Conservation (phyloP, 2,329 filamentous ascomycete species). For the Pseudogymnoascus sp. region DNA sequence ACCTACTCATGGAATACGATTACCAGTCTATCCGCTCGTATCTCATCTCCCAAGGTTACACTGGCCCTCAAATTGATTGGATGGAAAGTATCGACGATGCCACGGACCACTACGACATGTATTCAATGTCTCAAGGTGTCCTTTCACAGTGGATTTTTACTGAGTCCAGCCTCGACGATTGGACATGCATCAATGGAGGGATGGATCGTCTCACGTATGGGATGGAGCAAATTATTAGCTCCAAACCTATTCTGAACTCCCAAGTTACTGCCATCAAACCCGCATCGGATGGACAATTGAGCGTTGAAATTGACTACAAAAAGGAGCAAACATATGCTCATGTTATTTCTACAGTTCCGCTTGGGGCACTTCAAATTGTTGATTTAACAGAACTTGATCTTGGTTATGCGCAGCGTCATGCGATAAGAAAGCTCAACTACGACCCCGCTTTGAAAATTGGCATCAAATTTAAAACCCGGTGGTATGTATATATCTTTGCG, state of each 20-base stretch:
- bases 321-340: slow-evolving; percentile 12
- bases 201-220: slow-evolving; percentile 23
- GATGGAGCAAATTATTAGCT: slow-evolving; percentile 20
- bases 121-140: slow-evolving; percentile 29
- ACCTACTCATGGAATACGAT: slow-evolving; percentile 11
- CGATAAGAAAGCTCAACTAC: slow-evolving; percentile 27
- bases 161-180: slow-evolving; percentile 14
- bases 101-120: slow-evolving; percentile 29
- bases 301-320: slow-evolving; percentile 11
- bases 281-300: slow-evolving; percentile 4
- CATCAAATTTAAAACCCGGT: slow-evolving; percentile 26
- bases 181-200: slow-evolving; percentile 30
- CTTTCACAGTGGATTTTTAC: slow-evolving; percentile 30
- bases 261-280: slow-evolving; percentile 12
- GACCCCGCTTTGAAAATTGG: slow-evolving; percentile 26
- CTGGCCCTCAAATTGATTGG: slow-evolving; percentile 14
- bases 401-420: slow-evolving; percentile 20
- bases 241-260: slow-evolving; percentile 9
- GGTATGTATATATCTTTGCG: slow-evolving; percentile 24
- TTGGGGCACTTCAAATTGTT: slow-evolving; percentile 17
- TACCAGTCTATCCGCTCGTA: slow-evolving; percentile 15
- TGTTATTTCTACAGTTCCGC: slow-evolving; percentile 19
- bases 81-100: slow-evolving; percentile 20
- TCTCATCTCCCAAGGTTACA: neutral
- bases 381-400: slow-evolving; percentile 15